Conservation (phyloP, 1,284 basidiomycete species). For the Ceratobasidium sp. region DNA sequence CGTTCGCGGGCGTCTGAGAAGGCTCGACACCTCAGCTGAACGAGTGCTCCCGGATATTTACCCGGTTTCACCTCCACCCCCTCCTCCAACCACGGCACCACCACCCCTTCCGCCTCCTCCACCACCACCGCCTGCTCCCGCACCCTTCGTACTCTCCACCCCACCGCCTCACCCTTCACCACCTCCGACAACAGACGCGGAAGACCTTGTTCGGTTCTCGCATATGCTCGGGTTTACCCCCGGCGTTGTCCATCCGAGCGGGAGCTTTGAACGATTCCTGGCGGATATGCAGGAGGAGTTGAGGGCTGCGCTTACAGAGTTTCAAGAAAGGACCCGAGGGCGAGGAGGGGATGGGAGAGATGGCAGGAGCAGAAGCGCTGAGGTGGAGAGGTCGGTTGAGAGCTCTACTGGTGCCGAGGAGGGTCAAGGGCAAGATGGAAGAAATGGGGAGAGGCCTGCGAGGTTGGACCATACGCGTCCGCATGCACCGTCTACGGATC, state of each 20-base stretch:
- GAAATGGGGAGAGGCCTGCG: background rate
- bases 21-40: too few relatives aligned
- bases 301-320: constrained; percentile 63
- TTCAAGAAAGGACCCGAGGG: constrained; percentile 45
- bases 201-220: constrained; percentile 42
- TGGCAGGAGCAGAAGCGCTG: background rate
- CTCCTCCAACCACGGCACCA: constrained; percentile 62
- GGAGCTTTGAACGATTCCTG: constrained; percentile 76
- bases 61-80: background rate
- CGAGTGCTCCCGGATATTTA: background rate
- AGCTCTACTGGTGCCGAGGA: constrained; percentile 46
- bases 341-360: background rate
- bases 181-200: constrained; percentile 15
- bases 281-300: constrained; percentile 79
- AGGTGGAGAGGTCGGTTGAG: constrained; percentile 50
- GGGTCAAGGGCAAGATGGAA: constrained; percentile 33
- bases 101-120: constrained; percentile 71
- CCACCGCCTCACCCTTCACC: background rate
- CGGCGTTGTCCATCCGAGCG: constrained; percentile 40
- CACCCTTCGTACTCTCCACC: background rate
- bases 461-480: constrained; percentile 42
- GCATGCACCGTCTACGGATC: constrained; percentile 34
- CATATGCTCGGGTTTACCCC: constrained; percentile 43
- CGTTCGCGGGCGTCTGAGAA: too few relatives aligned
- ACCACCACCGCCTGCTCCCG: constrained; percentile 55